Evolutionary conservation across 805 yeast genomes (phyloP).

Genomic region (Phaffomyces opuntiae): DNA sequence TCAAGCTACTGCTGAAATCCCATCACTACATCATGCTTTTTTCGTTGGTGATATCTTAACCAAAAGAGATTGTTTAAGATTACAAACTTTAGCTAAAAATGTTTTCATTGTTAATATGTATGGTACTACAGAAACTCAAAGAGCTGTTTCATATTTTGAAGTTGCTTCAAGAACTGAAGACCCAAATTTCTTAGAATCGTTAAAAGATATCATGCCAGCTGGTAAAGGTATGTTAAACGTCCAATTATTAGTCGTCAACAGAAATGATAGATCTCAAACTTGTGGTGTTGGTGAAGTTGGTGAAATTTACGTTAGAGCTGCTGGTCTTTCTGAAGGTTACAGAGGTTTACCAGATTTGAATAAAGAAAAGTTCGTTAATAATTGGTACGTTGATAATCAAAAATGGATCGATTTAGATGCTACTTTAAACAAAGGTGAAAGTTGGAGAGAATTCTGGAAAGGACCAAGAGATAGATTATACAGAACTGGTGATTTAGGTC

Average conservation of each 20-base stretch:
- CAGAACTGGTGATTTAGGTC: slow-evolving; percentile 95
- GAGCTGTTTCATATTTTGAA: slow-evolving; percentile 93
- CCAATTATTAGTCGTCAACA: slow-evolving; percentile 86
- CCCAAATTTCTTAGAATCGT: slow-evolving; percentile 66
- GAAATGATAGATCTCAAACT: slow-evolving; percentile 79
- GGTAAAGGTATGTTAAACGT: slow-evolving; percentile 97
- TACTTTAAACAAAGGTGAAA: slow-evolving; percentile 33
- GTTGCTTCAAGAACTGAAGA: slow-evolving; percentile 68
- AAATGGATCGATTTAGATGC: slow-evolving; percentile 58
- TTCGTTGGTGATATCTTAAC: slow-evolving; percentile 97
- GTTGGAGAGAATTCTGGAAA: slow-evolving; percentile 76
- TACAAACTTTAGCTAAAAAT: slow-evolving; percentile 88
- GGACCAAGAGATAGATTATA: slow-evolving; percentile 96
- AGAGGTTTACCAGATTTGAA: slow-evolving; percentile 86
- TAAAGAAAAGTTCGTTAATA: slow-evolving; percentile 76
- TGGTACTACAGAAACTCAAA: slow-evolving; percentile 98
- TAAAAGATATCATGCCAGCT: slow-evolving; percentile 97
- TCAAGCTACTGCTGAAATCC: slow-evolving; percentile 85
- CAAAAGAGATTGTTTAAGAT: slow-evolving; percentile 90
- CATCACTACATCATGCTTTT: slow-evolving; percentile 88
- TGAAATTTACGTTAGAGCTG: slow-evolving; percentile 97
- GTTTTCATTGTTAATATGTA: slow-evolving; percentile 94
- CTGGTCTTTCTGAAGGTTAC: slow-evolving; percentile 95
- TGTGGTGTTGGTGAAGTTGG: slow-evolving; percentile 99
- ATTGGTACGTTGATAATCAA: slow-evolving; percentile 77